Evolutionary conservation across 495 filamentous ascomycete genomes (phyloP).

Genomic region (Trichocladium uniseriatum): DNA sequence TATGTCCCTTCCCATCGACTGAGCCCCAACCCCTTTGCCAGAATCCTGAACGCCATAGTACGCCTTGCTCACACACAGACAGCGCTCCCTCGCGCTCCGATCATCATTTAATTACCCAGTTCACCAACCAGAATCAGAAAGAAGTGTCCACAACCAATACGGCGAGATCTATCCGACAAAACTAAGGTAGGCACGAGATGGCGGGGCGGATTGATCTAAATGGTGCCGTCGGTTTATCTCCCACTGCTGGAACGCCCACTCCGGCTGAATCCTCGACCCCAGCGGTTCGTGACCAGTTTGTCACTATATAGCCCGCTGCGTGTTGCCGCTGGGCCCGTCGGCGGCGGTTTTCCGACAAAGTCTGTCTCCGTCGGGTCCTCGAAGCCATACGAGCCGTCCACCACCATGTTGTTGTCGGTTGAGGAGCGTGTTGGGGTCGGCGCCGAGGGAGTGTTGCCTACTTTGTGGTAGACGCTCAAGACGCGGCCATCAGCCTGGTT

Average conservation of each 20-base stretch:
- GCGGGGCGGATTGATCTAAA: background rate
- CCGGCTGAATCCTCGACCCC: constrained; percentile 10
- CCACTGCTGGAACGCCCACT: background rate
- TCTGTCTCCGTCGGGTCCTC: constrained; percentile 4
- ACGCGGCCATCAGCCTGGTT: constrained; percentile 75
- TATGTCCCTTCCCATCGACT: background rate
- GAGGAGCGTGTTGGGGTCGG: background rate
- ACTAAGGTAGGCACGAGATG: background rate
- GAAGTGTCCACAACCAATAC: background rate
- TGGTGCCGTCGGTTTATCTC: background rate
- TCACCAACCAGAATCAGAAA: background rate
- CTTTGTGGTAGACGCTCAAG: constrained; percentile 65
- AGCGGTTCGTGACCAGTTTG: constrained; percentile 8
- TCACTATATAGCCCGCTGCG: constrained; percentile 11
- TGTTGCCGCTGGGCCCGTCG: constrained; percentile 1
- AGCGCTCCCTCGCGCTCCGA: background rate
- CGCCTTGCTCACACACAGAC: background rate
- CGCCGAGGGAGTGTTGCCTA: constrained; percentile 18
- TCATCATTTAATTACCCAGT: background rate
- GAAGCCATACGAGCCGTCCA: constrained; percentile 15
- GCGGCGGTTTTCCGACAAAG: background rate
- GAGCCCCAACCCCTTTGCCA: background rate
- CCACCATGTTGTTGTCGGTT: constrained; percentile 1
- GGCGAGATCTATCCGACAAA: background rate
- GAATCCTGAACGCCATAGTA: background rate